Base-by-base conservation (phyloP, 345 rosid species). In the Ceriops zippeliana region DNA sequence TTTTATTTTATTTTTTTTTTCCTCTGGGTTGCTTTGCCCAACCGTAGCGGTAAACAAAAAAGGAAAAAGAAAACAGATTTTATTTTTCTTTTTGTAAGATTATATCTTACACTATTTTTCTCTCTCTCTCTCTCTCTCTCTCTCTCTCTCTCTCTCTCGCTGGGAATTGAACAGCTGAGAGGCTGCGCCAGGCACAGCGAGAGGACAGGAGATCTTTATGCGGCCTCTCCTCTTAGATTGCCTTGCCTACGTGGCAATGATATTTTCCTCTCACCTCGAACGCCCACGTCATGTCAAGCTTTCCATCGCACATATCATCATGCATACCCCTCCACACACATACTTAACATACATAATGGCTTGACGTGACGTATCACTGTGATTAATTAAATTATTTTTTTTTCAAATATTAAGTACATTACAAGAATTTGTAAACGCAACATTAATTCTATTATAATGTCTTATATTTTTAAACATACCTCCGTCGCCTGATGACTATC, bases 241-340 rank as follows among this genome's bases (percentile, higher is more conserved):
- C 38, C 22, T 22, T 70, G 87, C 63, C 1, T 56, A 83, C 89
- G 89, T 87, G 91, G 86, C 87, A 63, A 64, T 76, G 91, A 87
- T 87, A 87, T 87, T 87, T 87, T 85, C 79, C 87, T 78, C 83
- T 73, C 79, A 60, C 78, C 68, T 59, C 66, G 72, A 63, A 76
- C 73, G 76, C 74, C 75, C 87, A 81, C 79, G 82, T 83, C 84
- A 70, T 76, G 42, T 2, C 52, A 3, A 19, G 22, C 71, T 21
- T 47, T 17, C 24, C 8, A 7, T 19, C 37, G 56, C 58, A 57
- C 19, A 52, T 32, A n/a, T 16, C 53, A 7, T 15, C 62, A 56
- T 42, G 62, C 22, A 49, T 17, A 58, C 54, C 16, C 28, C 58
- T 46, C 8, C 11, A 26, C 52, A 31, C 63, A 1, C 52, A 31